Evolutionary conservation across 371 early-diverging fungal genomes (phyloP), one percentile per base, ranked within the genome.

Genomic region (Rhizopus sp.): DNA sequence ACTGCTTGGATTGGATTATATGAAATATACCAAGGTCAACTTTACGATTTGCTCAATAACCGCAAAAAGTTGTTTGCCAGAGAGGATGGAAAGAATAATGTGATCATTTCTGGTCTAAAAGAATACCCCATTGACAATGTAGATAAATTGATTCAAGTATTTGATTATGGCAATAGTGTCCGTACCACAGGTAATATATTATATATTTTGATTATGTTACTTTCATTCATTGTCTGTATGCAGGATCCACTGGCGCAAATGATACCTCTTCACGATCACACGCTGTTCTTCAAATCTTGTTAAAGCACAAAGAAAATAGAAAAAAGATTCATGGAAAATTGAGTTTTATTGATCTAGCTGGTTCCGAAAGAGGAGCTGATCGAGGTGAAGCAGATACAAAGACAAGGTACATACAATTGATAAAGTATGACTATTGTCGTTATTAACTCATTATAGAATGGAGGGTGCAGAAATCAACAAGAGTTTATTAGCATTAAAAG

Each of bases 381-480:
- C 85, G 99, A 55, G 98, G 97, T 8, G 95, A 94, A 33, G 83
- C 93, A 0, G 89, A 95, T 70, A 78, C 84, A 41, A 88, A 93
- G 66, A 96, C 97, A 50, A 78, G 95, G 86, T 80, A 78, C 66
- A 49, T 38, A n/a, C 72, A 93, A 83, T 73, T 75, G 17, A 44
- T 44, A 6, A 10, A 13, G 2, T 85, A 2, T 83, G 39, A 39
- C 39, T 39, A 8, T 16, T 39, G 39, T 13, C 39, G 10, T 39
- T 8, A 10, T 39, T 39, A 10, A 10, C 13, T 8, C 7, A 33
- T 16, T 23, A 23, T 52, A 88, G 92, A 61, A 93, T 94, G 93
- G 99, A 99, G 69, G 98, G 98, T 8, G 91, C 97, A 2, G 98
- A 97, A 74, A 99, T 99, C 78, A 99, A 99, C 82, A 98, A 97